Base-by-base conservation (phyloP, 345 rosid genomes). In the Kandelia obovata region DNA sequence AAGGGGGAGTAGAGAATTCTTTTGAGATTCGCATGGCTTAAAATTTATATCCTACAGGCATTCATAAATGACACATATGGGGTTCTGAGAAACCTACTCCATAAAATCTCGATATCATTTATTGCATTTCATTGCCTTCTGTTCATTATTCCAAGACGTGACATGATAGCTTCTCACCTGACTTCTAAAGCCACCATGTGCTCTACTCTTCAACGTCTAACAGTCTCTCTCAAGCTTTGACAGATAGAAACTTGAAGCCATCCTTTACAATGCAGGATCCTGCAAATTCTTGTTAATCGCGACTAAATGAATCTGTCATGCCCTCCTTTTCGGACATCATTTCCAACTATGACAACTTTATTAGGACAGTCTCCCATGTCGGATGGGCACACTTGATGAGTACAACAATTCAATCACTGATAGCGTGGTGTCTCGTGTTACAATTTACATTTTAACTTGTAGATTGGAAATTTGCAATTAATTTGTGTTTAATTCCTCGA, bases 181-280 rank as follows among this genome's bases (percentile, higher is more conserved):
- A 67, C 67, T 49, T 72, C 82, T 72, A 62, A 71, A 76, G 67
- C 80, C 68, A 70, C 81, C 81, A 49, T 73, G 13, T 64, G 72
- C 77, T 75, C 87, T 71, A 77, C 84, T 79, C 77, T 80, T 85
- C 86, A 80, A 77, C 64, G 81, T 61, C 86, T 81, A 82, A 67
- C 83, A 59, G 77, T 81, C 86, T 82, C 86, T 82, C 73, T 47
- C 62, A n/a, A 30, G 58, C 72, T 43, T 73, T 9, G 59, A 23
- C 23, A 60, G 80, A 74, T 70, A 62, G 31, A 47, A 62, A 32
- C 43, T 10, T 27, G 59, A 23, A 43, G 27, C 17, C 28, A 67
- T 31, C 64, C 74, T 66, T 62, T 46, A 59, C 47, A 31, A 26
- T 23, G 66, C 60, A 32, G 47, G 30, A n/a, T 55, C 19, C 23